These are phyloP conservation scores for Amaranthus palmeri DNA, from an alignment of 148 eudicot species.

Conservation along the genomic window DNA sequence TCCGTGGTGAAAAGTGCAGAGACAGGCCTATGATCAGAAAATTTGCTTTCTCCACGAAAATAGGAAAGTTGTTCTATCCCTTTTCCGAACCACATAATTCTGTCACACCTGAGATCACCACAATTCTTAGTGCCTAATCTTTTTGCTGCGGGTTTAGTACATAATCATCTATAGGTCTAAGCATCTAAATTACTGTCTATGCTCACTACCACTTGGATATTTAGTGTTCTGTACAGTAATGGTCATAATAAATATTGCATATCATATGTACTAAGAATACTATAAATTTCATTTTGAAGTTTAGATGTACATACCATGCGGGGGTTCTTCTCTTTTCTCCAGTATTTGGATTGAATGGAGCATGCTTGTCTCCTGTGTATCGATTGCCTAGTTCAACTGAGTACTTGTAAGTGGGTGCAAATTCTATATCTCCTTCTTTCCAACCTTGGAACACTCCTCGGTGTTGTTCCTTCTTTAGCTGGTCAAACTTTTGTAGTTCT, in stretches of 20 bases:
- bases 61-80: conserved; percentile 74
- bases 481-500: conserved; percentile 44
- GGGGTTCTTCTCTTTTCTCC: conserved; percentile 66
- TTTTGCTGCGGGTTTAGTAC: neutral
- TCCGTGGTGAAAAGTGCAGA: conserved; percentile 68
- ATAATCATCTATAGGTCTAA: neutral
- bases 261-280: neutral
- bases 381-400: conserved; percentile 47
- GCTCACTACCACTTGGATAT: neutral
- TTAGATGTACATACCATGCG: conserved; percentile 44
- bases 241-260: neutral
- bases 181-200: too few relatives aligned
- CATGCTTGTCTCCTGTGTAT: conserved; percentile 31
- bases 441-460: conserved; percentile 63
- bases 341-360: conserved; percentile 29
- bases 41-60: conserved; percentile 72
- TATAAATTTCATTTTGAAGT: neutral
- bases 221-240: neutral
- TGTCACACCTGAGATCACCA: conserved; percentile 72
- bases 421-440: conserved; percentile 65
- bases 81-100: conserved; percentile 83
- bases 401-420: conserved; percentile 73
- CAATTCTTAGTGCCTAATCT: neutral
- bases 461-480: conserved; percentile 59
- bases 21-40: conserved; percentile 95